Conservation (phyloP, 177 flowering plant genomes). For the Tripterygium wilfordii region DNA sequence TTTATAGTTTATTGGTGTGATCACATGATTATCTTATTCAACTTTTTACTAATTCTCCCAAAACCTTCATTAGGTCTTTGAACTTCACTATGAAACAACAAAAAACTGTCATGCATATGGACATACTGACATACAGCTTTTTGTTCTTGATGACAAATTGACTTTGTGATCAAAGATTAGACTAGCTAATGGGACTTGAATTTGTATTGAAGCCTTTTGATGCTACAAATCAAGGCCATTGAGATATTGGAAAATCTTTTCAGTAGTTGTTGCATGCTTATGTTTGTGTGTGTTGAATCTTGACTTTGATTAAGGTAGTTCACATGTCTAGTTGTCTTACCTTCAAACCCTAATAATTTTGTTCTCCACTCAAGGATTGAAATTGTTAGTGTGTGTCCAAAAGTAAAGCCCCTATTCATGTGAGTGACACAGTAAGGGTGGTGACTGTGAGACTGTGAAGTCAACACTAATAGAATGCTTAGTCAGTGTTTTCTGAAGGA, state of each 20-base stretch:
- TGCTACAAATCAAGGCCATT: too few species aligned
- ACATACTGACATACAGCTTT: too few species aligned
- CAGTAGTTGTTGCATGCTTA: too few species aligned
- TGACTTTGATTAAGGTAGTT: constrained; percentile 13
- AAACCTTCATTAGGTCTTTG: constrained; percentile 6
- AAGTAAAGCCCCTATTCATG: too few species aligned
- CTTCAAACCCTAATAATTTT: constrained; percentile 25
- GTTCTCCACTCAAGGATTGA: constrained; percentile 23
- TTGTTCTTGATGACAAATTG: background rate
- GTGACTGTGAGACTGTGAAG: constrained; percentile 9
- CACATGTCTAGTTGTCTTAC: constrained; percentile 17
- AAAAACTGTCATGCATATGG: too few species aligned
- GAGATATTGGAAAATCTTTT: too few species aligned
- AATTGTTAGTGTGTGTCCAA: too few species aligned
- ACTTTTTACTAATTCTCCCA: constrained; percentile 1
- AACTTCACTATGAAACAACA: constrained; percentile 1
- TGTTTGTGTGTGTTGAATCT: too few species aligned
- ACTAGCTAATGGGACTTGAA: too few species aligned
- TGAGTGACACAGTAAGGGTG: background rate
- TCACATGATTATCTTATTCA: constrained; percentile 16
- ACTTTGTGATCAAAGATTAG: background rate
- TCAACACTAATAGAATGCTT: constrained; percentile 5
- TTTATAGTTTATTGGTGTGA: background rate
- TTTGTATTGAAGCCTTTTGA: too few species aligned
- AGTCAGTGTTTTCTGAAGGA: too few species aligned